phyloP scores from a whole-genome alignment of 1,284 basidiomycete genomes.

The Lentinus polychrous region DNA sequence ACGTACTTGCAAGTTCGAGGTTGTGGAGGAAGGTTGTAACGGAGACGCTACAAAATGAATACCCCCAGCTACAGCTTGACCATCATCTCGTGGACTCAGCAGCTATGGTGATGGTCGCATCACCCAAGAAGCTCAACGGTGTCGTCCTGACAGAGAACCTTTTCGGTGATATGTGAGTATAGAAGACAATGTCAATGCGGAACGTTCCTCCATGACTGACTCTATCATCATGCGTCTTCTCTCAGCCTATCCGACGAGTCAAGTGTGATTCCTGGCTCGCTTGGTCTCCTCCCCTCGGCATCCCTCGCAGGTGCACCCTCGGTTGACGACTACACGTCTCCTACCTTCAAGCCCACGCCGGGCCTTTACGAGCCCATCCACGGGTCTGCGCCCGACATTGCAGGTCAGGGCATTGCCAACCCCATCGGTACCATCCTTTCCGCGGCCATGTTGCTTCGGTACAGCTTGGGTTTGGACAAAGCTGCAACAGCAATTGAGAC shows the following conservation, averaged over 20 bases:
- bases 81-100: slow-evolving; percentile 96
- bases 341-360: slow-evolving; percentile 64
- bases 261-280: slow-evolving; percentile 95
- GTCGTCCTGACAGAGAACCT: slow-evolving; percentile 93
- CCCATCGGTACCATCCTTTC: slow-evolving; percentile 97
- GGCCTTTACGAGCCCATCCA: slow-evolving; percentile 98
- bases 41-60: slow-evolving; percentile 78
- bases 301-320: slow-evolving; percentile 90
- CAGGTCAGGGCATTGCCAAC: slow-evolving; percentile 92
- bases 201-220: neutral
- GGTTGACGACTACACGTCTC: slow-evolving; percentile 43
- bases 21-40: slow-evolving; percentile 92
- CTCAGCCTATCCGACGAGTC: slow-evolving; percentile 89
- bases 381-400: slow-evolving; percentile 95
- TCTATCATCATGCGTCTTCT: slow-evolving; percentile 2
- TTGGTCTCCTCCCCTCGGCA: slow-evolving; percentile 94
- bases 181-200: neutral
- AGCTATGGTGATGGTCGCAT: slow-evolving; percentile 93
- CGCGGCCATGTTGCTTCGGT: slow-evolving; percentile 90
- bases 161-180: slow-evolving; percentile 89
- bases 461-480: slow-evolving; percentile 84
- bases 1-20: slow-evolving; percentile 92
- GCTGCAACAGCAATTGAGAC: slow-evolving; percentile 83
- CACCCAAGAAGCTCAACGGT: slow-evolving; percentile 92
- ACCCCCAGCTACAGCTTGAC: slow-evolving; percentile 79